These are phyloP conservation scores for Chytriomyces hyalinus DNA, from an alignment of 192 early-diverging fungal species.

Conservation along the genomic window DNA sequence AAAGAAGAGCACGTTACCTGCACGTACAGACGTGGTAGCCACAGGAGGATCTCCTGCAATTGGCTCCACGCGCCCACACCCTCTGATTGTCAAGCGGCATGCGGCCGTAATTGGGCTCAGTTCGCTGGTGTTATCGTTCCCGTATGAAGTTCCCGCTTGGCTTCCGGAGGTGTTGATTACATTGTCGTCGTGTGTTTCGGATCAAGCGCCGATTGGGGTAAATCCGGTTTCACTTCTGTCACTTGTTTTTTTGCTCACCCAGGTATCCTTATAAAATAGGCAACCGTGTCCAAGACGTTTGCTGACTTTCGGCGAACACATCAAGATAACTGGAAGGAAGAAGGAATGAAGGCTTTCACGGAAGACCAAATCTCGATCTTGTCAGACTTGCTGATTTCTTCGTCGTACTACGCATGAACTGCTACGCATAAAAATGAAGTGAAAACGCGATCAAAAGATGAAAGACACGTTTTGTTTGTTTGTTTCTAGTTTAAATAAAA, in stretches of 20 bases:
- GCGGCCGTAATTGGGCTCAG: slow-evolving; percentile 90
- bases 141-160: slow-evolving; percentile 92
- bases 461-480: no score
- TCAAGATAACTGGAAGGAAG: slow-evolving; percentile 93
- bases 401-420: slow-evolving; percentile 54
- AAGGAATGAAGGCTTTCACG: slow-evolving; percentile 71
- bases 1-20: slow-evolving; percentile 31
- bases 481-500: no score
- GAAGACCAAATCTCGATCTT: slow-evolving; percentile 78
- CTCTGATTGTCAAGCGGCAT: slow-evolving; percentile 74
- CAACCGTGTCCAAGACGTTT: slow-evolving; percentile 85
- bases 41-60: neutral
- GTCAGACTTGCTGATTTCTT: slow-evolving; percentile 78
- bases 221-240: neutral
- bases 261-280: slow-evolving; percentile 7
- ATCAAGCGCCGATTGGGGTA: slow-evolving; percentile 84
- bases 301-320: slow-evolving; percentile 94
- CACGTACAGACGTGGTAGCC: neutral
- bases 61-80: neutral
- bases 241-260: slow-evolving; percentile 5
- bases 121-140: slow-evolving; percentile 86
- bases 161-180: slow-evolving; percentile 83
- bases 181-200: slow-evolving; percentile 77
- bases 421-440: neutral
- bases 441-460: no score